Conservation (phyloP, 2,329 filamentous ascomycete genomes). For the Penicillium palitans region DNA sequence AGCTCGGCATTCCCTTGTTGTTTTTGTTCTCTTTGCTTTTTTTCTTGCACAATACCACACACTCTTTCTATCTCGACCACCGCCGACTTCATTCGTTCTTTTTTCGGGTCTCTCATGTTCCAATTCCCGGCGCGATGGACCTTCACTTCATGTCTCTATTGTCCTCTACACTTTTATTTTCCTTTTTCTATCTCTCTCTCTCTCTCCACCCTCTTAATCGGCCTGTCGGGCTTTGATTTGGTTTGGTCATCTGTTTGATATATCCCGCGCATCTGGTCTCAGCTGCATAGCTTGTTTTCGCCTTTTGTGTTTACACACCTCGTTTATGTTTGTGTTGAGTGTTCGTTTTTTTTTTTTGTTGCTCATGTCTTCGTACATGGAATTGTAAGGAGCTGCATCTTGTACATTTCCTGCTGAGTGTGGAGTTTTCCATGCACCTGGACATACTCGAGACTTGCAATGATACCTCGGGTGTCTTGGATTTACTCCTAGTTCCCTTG, state of each 20-base stretch:
- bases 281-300: slow-evolving; percentile 19
- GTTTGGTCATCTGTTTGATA: slow-evolving; percentile 21
- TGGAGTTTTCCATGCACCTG: slow-evolving; percentile 10
- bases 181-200: slow-evolving; percentile 1
- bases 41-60: slow-evolving; percentile 10
- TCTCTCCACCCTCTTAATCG: slow-evolving; percentile 7
- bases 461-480: slow-evolving; percentile 11
- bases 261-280: slow-evolving; percentile 24
- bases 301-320: background rate
- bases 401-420: slow-evolving; percentile 22
- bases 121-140: slow-evolving; percentile 26
- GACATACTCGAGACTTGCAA: slow-evolving; percentile 13
- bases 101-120: slow-evolving; percentile 15
- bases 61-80: slow-evolving; percentile 13
- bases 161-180: slow-evolving; percentile 16
- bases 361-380: background rate
- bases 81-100: slow-evolving; percentile 27
- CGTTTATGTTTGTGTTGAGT: background rate
- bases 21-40: background rate
- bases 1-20: slow-evolving; percentile 14
- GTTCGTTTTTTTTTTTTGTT: background rate
- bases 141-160: slow-evolving; percentile 31
- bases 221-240: slow-evolving; percentile 7
- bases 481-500: slow-evolving; percentile 1
- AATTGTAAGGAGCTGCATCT: slow-evolving; percentile 9